A percentile compares a stretch with the other conserved stretches of the same genome.
phyloP scores from a whole-genome alignment of 2,329 filamentous ascomycete genomes.

The Colletotrichum sojae region DNA sequence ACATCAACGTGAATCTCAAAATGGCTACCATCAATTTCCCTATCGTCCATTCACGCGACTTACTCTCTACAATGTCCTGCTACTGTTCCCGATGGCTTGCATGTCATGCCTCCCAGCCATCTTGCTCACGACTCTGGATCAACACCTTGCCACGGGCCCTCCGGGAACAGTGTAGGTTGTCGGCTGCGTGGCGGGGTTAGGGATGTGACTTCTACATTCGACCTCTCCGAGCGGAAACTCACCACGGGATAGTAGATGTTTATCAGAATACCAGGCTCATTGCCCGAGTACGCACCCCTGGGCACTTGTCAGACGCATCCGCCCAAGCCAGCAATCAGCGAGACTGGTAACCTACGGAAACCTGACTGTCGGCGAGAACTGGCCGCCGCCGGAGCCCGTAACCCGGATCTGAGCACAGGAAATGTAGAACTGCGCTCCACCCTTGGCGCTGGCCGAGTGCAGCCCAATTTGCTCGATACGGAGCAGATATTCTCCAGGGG shows the following conservation, averaged over 20 bases:
- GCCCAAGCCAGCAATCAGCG: too few species aligned
- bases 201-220: too few species aligned
- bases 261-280: slow-evolving; percentile 39
- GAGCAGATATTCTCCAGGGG: slow-evolving; percentile 50
- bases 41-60: too few species aligned
- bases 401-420: slow-evolving; percentile 53
- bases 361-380: slow-evolving; percentile 32
- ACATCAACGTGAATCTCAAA: too few species aligned
- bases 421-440: slow-evolving; percentile 56
- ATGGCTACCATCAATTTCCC: too few species aligned
- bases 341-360: slow-evolving; percentile 30
- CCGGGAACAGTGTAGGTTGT: slow-evolving; percentile 36
- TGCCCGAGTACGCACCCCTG: slow-evolving; percentile 34
- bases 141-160: slow-evolving; percentile 35
- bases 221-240: background rate
- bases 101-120: too few species aligned
- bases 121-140: background rate
- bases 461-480: slow-evolving; percentile 55
- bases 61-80: too few species aligned
- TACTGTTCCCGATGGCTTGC: too few species aligned
- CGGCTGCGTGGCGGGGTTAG: slow-evolving; percentile 14
- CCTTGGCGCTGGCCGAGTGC: slow-evolving; percentile 49
- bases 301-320: too few species aligned
- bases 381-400: slow-evolving; percentile 30
- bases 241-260: slow-evolving; percentile 40